Conservation (phyloP, 495 filamentous ascomycete genomes). For the Penicillium lividum region DNA sequence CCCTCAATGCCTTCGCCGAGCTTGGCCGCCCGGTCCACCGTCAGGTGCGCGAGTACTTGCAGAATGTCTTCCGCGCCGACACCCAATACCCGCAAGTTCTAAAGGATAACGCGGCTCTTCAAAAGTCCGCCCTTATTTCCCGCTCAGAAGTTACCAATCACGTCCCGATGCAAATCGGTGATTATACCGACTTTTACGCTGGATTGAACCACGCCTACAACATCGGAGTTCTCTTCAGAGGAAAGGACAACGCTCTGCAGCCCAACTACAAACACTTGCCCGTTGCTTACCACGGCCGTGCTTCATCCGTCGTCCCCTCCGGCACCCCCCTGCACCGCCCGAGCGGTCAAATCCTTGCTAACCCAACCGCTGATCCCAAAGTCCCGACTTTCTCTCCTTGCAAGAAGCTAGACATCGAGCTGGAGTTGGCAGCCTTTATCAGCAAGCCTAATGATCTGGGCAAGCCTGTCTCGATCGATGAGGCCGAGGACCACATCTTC, state of each 20-base stretch:
- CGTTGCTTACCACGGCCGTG: slow-evolving; percentile 84
- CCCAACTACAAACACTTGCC: slow-evolving; percentile 90
- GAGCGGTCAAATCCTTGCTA: slow-evolving; percentile 74
- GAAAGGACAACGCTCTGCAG: slow-evolving; percentile 75
- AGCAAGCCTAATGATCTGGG: slow-evolving; percentile 67
- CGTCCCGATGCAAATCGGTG: slow-evolving; percentile 84
- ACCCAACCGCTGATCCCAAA: slow-evolving; percentile 62
- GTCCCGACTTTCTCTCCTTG: slow-evolving; percentile 63
- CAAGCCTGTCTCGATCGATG: slow-evolving; percentile 57
- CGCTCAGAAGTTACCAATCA: slow-evolving; percentile 66
- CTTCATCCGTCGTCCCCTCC: slow-evolving; percentile 75
- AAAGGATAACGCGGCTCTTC: slow-evolving; percentile 55
- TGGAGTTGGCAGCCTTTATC: slow-evolving; percentile 86
- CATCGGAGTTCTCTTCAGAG: slow-evolving; percentile 81
- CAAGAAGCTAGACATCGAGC: slow-evolving; percentile 77
- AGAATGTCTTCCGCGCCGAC: slow-evolving; percentile 64
- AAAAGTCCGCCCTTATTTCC: slow-evolving; percentile 54
- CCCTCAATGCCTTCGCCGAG: slow-evolving; percentile 80
- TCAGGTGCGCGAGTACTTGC: slow-evolving; percentile 71
- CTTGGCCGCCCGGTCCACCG: slow-evolving; percentile 72
- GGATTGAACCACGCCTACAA: slow-evolving; percentile 86
- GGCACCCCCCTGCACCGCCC: slow-evolving; percentile 76
- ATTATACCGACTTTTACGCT: slow-evolving; percentile 98
- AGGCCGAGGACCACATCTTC: slow-evolving; percentile 79
- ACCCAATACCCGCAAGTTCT: slow-evolving; percentile 61